Evolutionary conservation across 1,284 basidiomycete species (phyloP).

Genomic region (Mycosarcoma maydis): DNA sequence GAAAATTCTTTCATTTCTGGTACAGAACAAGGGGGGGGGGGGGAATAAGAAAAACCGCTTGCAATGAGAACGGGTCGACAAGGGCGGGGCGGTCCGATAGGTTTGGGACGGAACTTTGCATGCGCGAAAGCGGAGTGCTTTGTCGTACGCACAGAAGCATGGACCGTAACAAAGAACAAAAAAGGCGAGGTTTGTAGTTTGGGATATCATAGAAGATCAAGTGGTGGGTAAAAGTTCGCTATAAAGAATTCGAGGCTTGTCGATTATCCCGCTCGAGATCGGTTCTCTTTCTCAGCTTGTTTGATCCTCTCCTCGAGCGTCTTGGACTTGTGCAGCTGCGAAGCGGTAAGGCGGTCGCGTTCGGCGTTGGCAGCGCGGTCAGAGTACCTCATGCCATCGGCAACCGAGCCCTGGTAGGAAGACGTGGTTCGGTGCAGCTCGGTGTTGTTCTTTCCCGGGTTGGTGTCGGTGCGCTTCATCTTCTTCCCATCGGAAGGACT

Average conservation of each 20-base stretch:
- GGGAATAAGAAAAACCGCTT: background rate
- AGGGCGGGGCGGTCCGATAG: background rate
- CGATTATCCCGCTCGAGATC: constrained; percentile 6
- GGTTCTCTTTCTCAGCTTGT: constrained; percentile 64
- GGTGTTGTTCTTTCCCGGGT: constrained; percentile 59
- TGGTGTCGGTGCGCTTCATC: constrained; percentile 66
- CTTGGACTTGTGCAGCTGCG: constrained; percentile 65
- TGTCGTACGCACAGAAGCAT: too few species aligned
- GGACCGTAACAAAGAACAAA: too few species aligned
- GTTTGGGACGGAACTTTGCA: too few species aligned
- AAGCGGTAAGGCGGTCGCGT: constrained; percentile 62
- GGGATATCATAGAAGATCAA: too few species aligned
- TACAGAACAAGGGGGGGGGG: background rate
- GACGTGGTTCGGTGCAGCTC: constrained; percentile 66
- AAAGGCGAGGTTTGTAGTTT: too few species aligned
- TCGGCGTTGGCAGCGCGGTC: constrained; percentile 51
- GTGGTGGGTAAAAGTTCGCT: background rate
- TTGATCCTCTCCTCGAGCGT: constrained; percentile 65
- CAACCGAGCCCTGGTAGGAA: constrained; percentile 66
- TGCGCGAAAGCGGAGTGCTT: too few species aligned
- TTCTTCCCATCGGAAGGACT: constrained; percentile 60
- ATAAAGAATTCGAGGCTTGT: background rate
- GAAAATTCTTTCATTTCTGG: background rate
- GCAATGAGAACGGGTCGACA: background rate
- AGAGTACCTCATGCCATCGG: constrained; percentile 66